Evolutionary conservation across 2,329 filamentous ascomycete species (phyloP).

Genomic region (Pseudocercospora fuligena): DNA sequence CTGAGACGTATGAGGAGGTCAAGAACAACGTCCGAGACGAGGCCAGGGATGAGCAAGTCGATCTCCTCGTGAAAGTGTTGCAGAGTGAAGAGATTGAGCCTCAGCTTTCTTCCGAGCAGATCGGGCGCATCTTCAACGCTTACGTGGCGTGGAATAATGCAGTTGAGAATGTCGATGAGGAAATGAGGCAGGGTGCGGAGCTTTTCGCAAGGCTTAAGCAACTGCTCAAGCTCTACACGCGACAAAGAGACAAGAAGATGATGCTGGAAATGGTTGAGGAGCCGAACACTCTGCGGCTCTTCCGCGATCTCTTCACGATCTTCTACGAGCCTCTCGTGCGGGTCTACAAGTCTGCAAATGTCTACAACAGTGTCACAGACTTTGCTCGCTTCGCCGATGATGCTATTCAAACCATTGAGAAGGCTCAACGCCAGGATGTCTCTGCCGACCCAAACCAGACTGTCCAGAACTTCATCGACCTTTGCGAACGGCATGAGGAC

Average conservation of each 20-base stretch:
- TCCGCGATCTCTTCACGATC: constrained; percentile 95
- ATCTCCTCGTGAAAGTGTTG: constrained; percentile 83
- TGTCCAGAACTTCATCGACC: constrained; percentile 95
- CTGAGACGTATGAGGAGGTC: constrained; percentile 72
- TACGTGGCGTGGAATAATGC: constrained; percentile 96
- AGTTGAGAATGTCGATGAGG: constrained; percentile 86
- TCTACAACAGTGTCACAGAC: constrained; percentile 96
- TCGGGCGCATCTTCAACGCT: constrained; percentile 86
- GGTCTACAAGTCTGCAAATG: constrained; percentile 98
- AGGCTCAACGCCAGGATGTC: constrained; percentile 74
- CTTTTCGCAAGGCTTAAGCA: constrained; percentile 96
- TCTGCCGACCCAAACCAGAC: constrained; percentile 97
- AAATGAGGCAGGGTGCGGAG: constrained; percentile 86
- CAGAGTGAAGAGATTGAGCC: constrained; percentile 77
- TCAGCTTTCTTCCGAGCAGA: constrained; percentile 72
- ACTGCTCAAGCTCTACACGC: constrained; percentile 85
- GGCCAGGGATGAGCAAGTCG: constrained; percentile 73
- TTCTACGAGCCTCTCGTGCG: constrained; percentile 97
- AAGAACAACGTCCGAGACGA: constrained; percentile 77
- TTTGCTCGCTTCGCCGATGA: constrained; percentile 94
- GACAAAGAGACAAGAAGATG: constrained; percentile 94
- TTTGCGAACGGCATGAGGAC: constrained; percentile 91
- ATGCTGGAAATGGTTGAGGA: constrained; percentile 96
- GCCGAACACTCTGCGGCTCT: constrained; percentile 93
- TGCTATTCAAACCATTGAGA: constrained; percentile 78